These are phyloP conservation scores for Zygnema cylindricum DNA, from an alignment of 139 green algal genomes.

Conservation along the genomic window DNA sequence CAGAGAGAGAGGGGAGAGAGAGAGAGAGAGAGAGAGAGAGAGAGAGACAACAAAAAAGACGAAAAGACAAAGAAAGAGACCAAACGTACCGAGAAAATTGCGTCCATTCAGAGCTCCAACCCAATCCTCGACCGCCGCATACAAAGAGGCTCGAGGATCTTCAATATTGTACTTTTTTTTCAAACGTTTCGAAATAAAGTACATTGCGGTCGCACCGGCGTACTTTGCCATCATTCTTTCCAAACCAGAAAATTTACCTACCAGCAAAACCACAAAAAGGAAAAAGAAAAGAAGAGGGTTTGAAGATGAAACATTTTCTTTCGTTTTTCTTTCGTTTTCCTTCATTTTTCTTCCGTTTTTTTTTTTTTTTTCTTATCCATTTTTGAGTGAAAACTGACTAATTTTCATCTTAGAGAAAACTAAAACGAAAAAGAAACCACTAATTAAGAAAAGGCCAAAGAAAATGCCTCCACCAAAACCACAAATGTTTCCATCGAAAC, in stretches of 20 bases:
- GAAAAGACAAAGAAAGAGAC: neutral
- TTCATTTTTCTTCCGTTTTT: too few species aligned
- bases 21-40: too few species aligned
- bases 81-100: slow-evolving; percentile 60
- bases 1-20: neutral
- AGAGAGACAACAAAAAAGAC: neutral
- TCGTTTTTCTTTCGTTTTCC: too few species aligned
- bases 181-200: slow-evolving; percentile 73
- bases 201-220: slow-evolving; percentile 64
- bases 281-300: too few species aligned
- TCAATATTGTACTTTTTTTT: slow-evolving; percentile 91
- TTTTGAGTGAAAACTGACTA: too few species aligned
- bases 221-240: slow-evolving; percentile 56
- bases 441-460: too few species aligned
- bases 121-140: slow-evolving; percentile 70
- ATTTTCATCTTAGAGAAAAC: too few species aligned
- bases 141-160: slow-evolving; percentile 82
- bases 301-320: too few species aligned
- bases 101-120: slow-evolving; percentile 28
- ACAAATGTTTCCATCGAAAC: too few species aligned
- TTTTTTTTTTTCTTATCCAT: too few species aligned
- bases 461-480: too few species aligned
- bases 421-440: too few species aligned
- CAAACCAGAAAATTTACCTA: slow-evolving; percentile 76
- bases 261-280: slow-evolving; percentile 44